These are phyloP conservation scores for Adansonia digitata DNA, from an alignment of 345 rosid genomes.

Conservation along the genomic window DNA sequence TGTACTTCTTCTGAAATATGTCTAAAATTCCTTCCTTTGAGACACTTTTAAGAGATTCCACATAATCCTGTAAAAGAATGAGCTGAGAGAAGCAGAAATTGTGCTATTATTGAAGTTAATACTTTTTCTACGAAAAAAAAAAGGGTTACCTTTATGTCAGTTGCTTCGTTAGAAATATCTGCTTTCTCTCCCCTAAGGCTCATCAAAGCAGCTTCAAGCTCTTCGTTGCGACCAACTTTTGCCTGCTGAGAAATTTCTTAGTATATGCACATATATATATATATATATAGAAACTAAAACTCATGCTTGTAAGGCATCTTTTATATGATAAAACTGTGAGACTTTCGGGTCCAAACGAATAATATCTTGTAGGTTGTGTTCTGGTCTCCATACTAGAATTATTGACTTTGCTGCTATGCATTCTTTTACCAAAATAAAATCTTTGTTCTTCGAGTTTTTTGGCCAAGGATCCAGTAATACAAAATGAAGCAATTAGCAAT, in stretches of 20 bases:
- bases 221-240: slow-evolving; percentile 19
- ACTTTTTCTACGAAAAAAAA: neutral
- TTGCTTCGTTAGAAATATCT: slow-evolving; percentile 24
- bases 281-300: neutral
- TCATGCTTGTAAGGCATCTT: neutral
- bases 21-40: neutral
- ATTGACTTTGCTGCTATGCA: neutral
- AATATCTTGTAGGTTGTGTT: too few relatives aligned
- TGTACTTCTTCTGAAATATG: slow-evolving; percentile 11
- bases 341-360: too few relatives aligned
- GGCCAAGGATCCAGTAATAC: too few relatives aligned
- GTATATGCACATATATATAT: too few relatives aligned
- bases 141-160: slow-evolving; percentile 10
- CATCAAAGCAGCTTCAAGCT: slow-evolving; percentile 15
- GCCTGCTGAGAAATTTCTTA: slow-evolving; percentile 20
- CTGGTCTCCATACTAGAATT: too few relatives aligned
- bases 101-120: neutral
- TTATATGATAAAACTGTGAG: too few relatives aligned
- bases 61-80: neutral
- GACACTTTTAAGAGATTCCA: neutral
- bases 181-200: slow-evolving; percentile 24
- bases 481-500: neutral
- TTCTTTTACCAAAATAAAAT: neutral
- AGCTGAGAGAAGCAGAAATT: neutral
- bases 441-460: neutral